Evolutionary conservation across 2,329 filamentous ascomycete genomes (phyloP), one percentile per base, ranked within the genome.

Genomic region (Tolypocladium paradoxum): DNA sequence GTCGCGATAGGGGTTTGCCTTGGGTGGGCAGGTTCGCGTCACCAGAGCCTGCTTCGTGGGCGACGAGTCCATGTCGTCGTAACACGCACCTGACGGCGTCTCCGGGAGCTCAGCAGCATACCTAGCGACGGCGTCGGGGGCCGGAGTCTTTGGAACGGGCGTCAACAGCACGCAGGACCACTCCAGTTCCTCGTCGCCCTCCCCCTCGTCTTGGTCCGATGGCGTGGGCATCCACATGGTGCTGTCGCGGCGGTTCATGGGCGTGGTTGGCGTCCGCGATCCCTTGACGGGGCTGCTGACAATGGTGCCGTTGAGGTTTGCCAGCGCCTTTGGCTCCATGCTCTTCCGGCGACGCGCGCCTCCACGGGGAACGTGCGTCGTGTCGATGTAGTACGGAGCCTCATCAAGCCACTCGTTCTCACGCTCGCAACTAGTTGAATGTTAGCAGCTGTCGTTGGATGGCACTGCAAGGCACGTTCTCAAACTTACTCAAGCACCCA

Each of bases 401-500:
- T 93, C 88, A 33, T 90, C 84, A 3, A 91, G 74, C 88, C 88
- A 91, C 65, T 81, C 74, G 57, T 87, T 87, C 62, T 88, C 82
- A 16, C 85, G 77, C 66, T 92, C 87, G 61, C 88, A 92, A 60
- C 85, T 88, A 53, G 48, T 11, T 34, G 27, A 20, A 4, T 12
- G 9, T 46, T 31, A 46, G 43, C 43, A 24, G 18, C 37, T 52
- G 46, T 14, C 7, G 4, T 27, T 4, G 43, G 18, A 2, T 7
- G 12, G 37, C n/a, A 34, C 12, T 57, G 22, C 3, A 56, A n/a
- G 36, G 5, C 47, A n/a, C 18, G 43, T 29, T 6, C 6, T 18
- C 27, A 5, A 50, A 81, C 85, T 79, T 80, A 90, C 85, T 95
- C 89, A 57, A 95, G 77, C 52, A 93, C 87, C 89, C 90, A 96